Base-by-base conservation (phyloP, 2,329 filamentous ascomycete species). In the Zymoseptoria pseudotritici region DNA sequence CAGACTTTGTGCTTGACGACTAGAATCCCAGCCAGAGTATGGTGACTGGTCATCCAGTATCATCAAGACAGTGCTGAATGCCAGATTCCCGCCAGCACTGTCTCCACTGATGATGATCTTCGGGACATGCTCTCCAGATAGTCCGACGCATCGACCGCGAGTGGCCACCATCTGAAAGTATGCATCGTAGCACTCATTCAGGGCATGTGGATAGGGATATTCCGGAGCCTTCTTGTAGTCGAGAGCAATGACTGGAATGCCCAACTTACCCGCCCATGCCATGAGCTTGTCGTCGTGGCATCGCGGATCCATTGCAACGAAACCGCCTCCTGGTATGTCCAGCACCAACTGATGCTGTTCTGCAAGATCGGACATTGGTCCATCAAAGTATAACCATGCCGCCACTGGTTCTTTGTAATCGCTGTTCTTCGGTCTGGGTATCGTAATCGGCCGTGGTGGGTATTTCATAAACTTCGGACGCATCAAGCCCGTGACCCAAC, bases 241-340 rank as follows among this genome's bases (percentile, higher is more conserved):
- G 60, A 99, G 76, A 68, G 93, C 96, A 58, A 99, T 76, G 5
- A 99, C 83, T 0, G 94, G 93, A n/a, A 96, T 74, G 0, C 91
- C 90, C 0, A 90, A 90, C 73, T 89, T 92, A 17, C 88, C 89
- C 0, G 94, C 91, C 94, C 94, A 99, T 1, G 89, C 86, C 67
- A 96, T 85, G 19, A 99, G 80, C 74, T 95, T 96, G 74, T 99
- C 94, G 71, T 99, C 94, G 68, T 95, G 91, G 68, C 88, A 90
- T 53, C 94, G 81, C n/a, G 94, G 94, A 60, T 90, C 86, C 94
- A 99, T 99, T 19, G 94, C 92, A 11, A 99, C 92, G 66, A 95
- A 99, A 0, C 94, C 94, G 31, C 94, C 94, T 1, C 94, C 94
- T 0, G 94, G 94, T 3, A 97, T 86, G 73, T 99, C 94, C 42